Conservation (phyloP, 331 rosid species). For the Rosa hybrid region DNA sequence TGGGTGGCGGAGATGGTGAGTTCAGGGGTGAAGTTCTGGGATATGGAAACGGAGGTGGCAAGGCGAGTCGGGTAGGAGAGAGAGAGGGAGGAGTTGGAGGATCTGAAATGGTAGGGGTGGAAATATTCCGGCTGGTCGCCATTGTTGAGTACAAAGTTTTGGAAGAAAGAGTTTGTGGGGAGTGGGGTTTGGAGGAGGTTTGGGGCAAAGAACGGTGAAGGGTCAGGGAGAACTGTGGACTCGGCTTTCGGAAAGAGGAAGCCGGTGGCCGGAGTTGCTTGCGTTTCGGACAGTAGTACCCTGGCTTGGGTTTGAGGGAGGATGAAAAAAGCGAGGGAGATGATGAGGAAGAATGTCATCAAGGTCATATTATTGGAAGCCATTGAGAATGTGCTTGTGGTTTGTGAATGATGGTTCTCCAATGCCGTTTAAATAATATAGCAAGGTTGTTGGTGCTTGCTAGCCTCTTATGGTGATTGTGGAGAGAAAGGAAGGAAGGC, state of each 20-base stretch:
- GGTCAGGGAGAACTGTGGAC: neutral
- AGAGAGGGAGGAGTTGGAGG: slow-evolving; percentile 1
- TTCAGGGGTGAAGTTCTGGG: slow-evolving; percentile 54
- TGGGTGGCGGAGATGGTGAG: slow-evolving; percentile 53
- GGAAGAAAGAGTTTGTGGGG: slow-evolving; percentile 9
- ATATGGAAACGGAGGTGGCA: neutral
- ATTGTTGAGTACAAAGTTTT: neutral
- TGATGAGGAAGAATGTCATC: neutral
- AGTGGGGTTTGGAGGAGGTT: slow-evolving; percentile 7
- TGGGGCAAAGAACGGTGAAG: neutral
- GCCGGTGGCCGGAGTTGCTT: slow-evolving; percentile 9
- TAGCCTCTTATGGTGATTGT: neutral
- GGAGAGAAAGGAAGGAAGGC: neutral
- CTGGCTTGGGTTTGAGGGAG: slow-evolving; percentile 7
- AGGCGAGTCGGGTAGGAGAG: neutral
- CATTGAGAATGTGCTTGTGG: neutral
- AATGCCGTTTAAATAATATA: neutral
- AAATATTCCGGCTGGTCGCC: neutral
- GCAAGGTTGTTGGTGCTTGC: neutral
- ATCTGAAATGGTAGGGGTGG: neutral
- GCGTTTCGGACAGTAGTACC: neutral
- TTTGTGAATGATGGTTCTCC: neutral
- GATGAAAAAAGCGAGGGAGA: neutral
- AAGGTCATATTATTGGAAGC: neutral
- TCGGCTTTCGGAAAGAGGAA: neutral